A percentile compares a stretch with the other conserved stretches of the same genome.
Conservation (phyloP, 2,329 filamentous ascomycete species). For the Chaetomiaceae sp. region DNA sequence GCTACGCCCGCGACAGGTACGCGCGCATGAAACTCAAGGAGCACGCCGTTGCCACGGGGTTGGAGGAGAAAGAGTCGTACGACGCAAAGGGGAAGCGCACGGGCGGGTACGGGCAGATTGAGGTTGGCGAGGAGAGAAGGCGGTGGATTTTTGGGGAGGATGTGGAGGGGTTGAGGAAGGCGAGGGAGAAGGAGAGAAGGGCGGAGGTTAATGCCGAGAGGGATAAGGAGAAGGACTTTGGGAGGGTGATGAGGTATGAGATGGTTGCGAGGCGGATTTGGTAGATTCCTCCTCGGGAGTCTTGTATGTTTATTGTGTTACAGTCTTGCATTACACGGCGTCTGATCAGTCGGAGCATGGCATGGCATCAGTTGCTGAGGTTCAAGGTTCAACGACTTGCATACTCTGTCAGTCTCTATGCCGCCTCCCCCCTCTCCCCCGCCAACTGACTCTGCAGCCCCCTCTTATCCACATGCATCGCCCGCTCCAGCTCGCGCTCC, state of each 20-base stretch:
- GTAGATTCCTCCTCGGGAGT: conserved; percentile 43
- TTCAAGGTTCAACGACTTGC: not conserved
- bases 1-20: conserved; percentile 75
- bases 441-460: conserved; percentile 59
- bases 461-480: conserved; percentile 64
- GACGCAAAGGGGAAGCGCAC: conserved; percentile 69
- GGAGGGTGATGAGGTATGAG: conserved; percentile 72
- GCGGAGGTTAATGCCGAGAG: conserved; percentile 55
- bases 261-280: conserved; percentile 98
- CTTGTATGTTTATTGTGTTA: not conserved
- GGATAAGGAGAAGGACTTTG: conserved; percentile 58
- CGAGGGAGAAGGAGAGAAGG: conserved; percentile 60
- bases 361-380: no score
- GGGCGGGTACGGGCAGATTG: conserved; percentile 79
- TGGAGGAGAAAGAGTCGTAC: conserved; percentile 50
- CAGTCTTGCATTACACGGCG: conserved; percentile 8
- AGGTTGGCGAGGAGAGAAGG: conserved; percentile 82
- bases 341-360: not conserved
- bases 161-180: conserved; percentile 59
- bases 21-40: conserved; percentile 72
- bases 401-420: not conserved
- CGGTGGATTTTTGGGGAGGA: conserved; percentile 86
- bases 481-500: conserved; percentile 62
- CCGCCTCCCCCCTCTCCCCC: not conserved
- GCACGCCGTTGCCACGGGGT: conserved; percentile 42